phyloP scores from a whole-genome alignment of 768 basidiomycete genomes.

The Suillus spraguei region DNA sequence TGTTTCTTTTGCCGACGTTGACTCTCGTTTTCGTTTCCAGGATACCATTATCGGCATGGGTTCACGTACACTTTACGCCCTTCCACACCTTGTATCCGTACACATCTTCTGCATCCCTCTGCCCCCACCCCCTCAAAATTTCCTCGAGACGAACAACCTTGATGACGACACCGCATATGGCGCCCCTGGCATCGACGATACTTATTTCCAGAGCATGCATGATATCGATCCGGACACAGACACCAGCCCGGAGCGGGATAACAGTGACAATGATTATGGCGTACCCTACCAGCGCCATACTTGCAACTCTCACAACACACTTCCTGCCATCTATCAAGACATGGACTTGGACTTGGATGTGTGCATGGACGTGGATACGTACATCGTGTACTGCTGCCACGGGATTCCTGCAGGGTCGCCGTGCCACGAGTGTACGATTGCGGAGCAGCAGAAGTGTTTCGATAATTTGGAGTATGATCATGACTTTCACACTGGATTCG shows the following conservation, averaged over 20 bases:
- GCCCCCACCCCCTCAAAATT: background rate
- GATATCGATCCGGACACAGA: constrained; percentile 23
- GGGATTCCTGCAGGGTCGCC: background rate
- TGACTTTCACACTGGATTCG: background rate
- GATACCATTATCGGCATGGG: constrained; percentile 45
- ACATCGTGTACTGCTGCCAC: background rate
- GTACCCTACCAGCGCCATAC: background rate
- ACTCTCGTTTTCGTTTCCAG: constrained; percentile 22
- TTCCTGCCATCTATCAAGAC: background rate
- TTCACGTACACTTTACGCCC: constrained; percentile 40
- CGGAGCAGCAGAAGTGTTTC: background rate
- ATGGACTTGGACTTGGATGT: background rate
- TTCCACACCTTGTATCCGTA: constrained; percentile 40
- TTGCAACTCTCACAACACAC: background rate
- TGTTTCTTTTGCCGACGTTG: background rate
- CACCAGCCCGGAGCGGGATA: background rate
- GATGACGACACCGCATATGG: constrained; percentile 8
- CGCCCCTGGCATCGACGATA: constrained; percentile 7
- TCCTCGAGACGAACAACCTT: constrained; percentile 4
- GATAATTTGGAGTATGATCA: background rate
- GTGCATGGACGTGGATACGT: background rate
- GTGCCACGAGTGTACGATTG: background rate
- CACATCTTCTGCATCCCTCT: constrained; percentile 34
- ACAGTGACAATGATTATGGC: background rate
- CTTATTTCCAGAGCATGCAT: constrained; percentile 6